Base-by-base conservation (phyloP, 2,329 filamentous ascomycete species). In the Colletotrichum siamense region DNA sequence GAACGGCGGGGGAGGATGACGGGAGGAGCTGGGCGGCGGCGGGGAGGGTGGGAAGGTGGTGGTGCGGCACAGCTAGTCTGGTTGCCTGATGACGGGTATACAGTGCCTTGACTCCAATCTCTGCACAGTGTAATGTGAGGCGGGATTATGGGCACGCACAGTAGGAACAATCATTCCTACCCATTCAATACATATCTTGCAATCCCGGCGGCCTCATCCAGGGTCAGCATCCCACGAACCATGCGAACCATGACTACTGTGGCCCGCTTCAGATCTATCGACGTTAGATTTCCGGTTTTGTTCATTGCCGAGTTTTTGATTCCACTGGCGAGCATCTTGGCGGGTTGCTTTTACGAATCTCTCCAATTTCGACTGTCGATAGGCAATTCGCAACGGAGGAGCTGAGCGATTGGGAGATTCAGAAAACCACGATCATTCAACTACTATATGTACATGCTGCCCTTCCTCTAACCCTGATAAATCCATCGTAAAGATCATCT, bases 1-100 rank as follows among this genome's bases (percentile, higher is more conserved):
- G 28, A 39, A 30, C 32, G 15, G 28, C 2, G 16, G 57, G 49
- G 5, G 9, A 36, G 44, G 49, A 32, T 12, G 22, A 34, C 28
- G 55, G 55, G 34, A 30, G 28, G 59, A 55, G 69, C 36, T 18
- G 12, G 44, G 62, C 64, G 70, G 64, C 70, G 39, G 59, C 39
- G 7, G 57, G 15, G 32, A 34, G 8, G 44, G 44, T 36, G 67
- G 16, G n/a, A 18, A 39, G 64, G 66, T 44, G n/a, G 18, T 72
- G 70, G 13, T 72, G 70, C 64, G 70, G 64, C 70, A 69, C 52
- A 69, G 70, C 52, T 62, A 61, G 64, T 59, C 44, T 65, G 69
- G 70, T 61, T 73, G 70, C 70, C 70, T 73, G 34, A 15, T 49
- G 39, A 12, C 12, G 30, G n/a, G 30, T 62, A 62, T 32, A 62